Evolutionary conservation across 768 basidiomycete genomes (phyloP), one percentile per base, ranked within the genome.

Genomic region (Asterophora lycoperdoides): DNA sequence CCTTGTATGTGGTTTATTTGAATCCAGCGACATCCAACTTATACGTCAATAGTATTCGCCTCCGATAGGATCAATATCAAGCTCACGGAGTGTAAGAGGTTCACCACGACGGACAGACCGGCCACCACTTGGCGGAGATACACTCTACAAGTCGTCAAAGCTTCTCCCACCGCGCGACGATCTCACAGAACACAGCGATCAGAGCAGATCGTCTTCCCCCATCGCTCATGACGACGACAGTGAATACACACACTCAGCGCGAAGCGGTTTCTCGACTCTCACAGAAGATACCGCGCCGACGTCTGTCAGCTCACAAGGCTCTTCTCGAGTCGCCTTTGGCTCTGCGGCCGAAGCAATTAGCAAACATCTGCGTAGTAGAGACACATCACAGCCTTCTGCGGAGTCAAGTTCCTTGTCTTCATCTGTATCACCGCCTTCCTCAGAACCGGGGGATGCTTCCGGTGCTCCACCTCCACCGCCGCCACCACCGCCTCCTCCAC

Each of bases 31-130:
- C 15, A 10, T 49, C 42, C 54, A 29, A 49, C 44, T 32, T 32
- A 19, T 48, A 3, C 8, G 30, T 44, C 35, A 7, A 40, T 54
- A 89, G 85, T 83, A 84, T 60, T 78, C 79, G 38, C 79, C 81
- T 13, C 72, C 81, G 54, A 73, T 78, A 39, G 78, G 73, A n/a
- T 72, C 78, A 32, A 64, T 78, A 26, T 78, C 82, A 5, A 84
- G 79, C 61, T 79, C 83, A 34, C 78, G 86, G 42, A 89, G 84
- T 59, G 72, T 86, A 32, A 75, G 84, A 54, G 80, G 76, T 15
- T 87, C 86, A 3, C 86, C 87, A 34, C 75, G 83, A 54, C 78
- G 78, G 15, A 71, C 72, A 17, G 78, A 78, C 35, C 68, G 75
- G 34, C 69, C 76, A 15, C 64, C 68, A 33, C 64, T 75, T 45